phyloP scores from a whole-genome alignment of 2,329 filamentous ascomycete genomes.

The Trichoderma simmonsii region DNA sequence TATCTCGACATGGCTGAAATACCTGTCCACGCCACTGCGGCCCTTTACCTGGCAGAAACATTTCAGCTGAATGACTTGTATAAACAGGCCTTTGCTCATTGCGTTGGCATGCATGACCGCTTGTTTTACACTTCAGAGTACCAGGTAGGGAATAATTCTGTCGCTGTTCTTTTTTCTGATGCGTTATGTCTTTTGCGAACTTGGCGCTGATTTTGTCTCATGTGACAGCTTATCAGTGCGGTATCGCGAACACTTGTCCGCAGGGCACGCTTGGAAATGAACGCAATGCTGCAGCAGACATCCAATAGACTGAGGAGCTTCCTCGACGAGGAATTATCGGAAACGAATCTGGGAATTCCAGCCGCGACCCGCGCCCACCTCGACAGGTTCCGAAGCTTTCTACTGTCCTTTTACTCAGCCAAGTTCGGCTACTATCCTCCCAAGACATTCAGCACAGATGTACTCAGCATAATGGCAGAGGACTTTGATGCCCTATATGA shows the following conservation, averaged over 20 bases:
- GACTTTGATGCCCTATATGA: constrained; percentile 72
- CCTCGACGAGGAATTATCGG: constrained; percentile 67
- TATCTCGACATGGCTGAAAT: constrained; percentile 66
- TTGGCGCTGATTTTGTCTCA: neutral
- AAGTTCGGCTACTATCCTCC: constrained; percentile 74
- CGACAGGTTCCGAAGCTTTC: constrained; percentile 67
- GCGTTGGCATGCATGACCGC: constrained; percentile 70
- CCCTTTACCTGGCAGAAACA: constrained; percentile 65
- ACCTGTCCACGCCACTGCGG: constrained; percentile 65
- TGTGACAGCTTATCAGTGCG: constrained; percentile 44
- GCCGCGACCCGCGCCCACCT: constrained; percentile 62
- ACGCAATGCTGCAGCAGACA: constrained; percentile 57
- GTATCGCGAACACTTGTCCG: constrained; percentile 64
- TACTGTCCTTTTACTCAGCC: constrained; percentile 63
- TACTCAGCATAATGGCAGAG: constrained; percentile 59
- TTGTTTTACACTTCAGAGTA: constrained; percentile 58
- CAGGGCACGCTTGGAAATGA: constrained; percentile 61
- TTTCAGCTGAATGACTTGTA: constrained; percentile 64
- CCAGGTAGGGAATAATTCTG: constrained; percentile 40
- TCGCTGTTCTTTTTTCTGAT: neutral
- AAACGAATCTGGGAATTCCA: constrained; percentile 62
- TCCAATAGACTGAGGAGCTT: constrained; percentile 61
- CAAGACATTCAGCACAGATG: constrained; percentile 38
- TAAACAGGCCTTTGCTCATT: constrained; percentile 71
- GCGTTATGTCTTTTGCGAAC: neutral